Conservation (phyloP, 2,329 filamentous ascomycete genomes). For the Paradendryphiella salina region DNA sequence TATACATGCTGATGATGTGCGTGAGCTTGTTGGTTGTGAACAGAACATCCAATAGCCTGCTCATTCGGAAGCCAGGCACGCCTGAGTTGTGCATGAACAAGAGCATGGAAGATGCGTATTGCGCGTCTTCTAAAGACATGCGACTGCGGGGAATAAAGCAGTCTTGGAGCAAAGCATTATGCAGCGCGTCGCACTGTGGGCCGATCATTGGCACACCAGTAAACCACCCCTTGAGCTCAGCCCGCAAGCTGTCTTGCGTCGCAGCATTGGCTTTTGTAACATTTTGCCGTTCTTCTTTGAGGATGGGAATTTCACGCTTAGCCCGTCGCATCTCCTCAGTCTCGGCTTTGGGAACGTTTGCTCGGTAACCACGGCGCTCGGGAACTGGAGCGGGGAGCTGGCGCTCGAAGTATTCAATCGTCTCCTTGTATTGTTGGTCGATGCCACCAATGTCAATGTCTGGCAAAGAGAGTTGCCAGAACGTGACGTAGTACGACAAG, state of each 20-base stretch:
- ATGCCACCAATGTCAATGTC: constrained; percentile 67
- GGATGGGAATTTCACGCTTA: constrained; percentile 70
- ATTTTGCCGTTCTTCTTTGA: constrained; percentile 54
- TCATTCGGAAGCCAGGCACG: constrained; percentile 82
- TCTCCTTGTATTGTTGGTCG: constrained; percentile 75
- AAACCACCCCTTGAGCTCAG: constrained; percentile 81
- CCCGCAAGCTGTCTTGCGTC: constrained; percentile 63
- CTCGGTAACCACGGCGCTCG: constrained; percentile 63
- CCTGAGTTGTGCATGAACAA: constrained; percentile 84
- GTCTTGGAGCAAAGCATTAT: constrained; percentile 80
- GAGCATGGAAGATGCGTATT: constrained; percentile 84
- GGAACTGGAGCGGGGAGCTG: constrained; percentile 56
- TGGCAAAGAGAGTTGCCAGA: constrained; percentile 86
- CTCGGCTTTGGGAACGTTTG: constrained; percentile 49
- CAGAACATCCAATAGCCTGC: constrained; percentile 79
- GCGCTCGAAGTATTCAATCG: constrained; percentile 57
- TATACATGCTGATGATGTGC: constrained; percentile 83
- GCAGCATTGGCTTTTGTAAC: constrained; percentile 58
- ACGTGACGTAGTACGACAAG: constrained; percentile 81
- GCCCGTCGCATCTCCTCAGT: constrained; percentile 69
- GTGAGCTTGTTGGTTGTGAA: constrained; percentile 82
- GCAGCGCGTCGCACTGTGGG: constrained; percentile 63
- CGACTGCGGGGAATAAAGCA: constrained; percentile 89
- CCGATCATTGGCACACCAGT: constrained; percentile 61
- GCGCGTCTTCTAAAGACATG: constrained; percentile 82